Evolutionary conservation across 2,329 filamentous ascomycete genomes (phyloP).

Genomic region (Colletotrichum salicis): DNA sequence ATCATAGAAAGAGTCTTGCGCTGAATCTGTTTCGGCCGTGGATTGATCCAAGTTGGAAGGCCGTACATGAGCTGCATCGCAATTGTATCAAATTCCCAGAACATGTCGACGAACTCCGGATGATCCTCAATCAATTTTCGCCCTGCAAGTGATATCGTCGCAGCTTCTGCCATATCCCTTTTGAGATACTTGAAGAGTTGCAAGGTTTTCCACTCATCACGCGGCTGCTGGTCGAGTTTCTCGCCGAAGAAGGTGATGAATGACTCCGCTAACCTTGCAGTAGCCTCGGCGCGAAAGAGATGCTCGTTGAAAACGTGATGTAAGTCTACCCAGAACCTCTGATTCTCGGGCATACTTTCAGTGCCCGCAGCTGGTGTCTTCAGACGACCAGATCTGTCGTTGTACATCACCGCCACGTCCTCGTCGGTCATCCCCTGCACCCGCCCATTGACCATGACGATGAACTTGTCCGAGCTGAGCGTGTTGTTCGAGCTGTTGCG

Average conservation of each 20-base stretch:
- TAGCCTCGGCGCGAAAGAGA: neutral
- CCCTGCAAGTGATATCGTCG: conserved; percentile 39
- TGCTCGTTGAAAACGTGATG: conserved; percentile 37
- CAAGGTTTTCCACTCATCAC: conserved; percentile 35
- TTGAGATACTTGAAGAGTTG: conserved; percentile 37
- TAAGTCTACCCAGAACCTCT: conserved; percentile 40
- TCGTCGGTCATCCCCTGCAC: conserved; percentile 21
- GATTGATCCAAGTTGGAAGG: conserved; percentile 38
- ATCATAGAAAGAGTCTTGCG: conserved; percentile 26
- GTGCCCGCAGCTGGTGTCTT: conserved; percentile 33
- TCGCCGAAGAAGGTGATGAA: conserved; percentile 34
- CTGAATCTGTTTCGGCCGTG: conserved; percentile 27
- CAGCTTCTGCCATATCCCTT: conserved; percentile 37
- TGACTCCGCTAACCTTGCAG: conserved; percentile 8
- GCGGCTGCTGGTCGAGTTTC: conserved; percentile 25
- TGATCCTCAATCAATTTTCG: conserved; percentile 38
- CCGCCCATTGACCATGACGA: conserved; percentile 16
- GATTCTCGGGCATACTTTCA: conserved; percentile 26
- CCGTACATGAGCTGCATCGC: conserved; percentile 38
- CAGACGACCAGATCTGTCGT: conserved; percentile 35
- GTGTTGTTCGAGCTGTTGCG: conserved; percentile 12
- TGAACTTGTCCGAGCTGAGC: conserved; percentile 34
- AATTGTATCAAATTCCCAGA: conserved; percentile 40
- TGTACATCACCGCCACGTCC: conserved; percentile 26
- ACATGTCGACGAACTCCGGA: conserved; percentile 39